Evolutionary conservation across 495 filamentous ascomycete species (phyloP).

Genomic region (Endocarpon pusillum): DNA sequence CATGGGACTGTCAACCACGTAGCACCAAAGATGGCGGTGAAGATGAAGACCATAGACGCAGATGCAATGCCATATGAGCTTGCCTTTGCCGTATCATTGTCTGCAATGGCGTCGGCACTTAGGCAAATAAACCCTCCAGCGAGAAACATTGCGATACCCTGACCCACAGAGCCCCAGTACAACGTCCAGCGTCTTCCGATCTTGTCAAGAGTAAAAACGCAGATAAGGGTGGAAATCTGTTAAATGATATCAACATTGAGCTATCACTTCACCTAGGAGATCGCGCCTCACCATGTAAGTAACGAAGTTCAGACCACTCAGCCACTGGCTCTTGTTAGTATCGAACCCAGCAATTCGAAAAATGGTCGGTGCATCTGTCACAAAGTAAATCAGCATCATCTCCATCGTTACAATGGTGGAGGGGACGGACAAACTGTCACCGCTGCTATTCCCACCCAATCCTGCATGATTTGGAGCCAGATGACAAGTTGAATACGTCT

Average conservation of each 20-base stretch:
- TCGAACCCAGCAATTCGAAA: constrained; percentile 49
- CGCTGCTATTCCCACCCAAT: constrained; percentile 58
- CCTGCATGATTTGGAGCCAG: constrained; percentile 58
- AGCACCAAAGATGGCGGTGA: constrained; percentile 50
- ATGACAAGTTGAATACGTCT: constrained; percentile 51
- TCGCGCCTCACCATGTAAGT: constrained; percentile 44
- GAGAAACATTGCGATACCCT: constrained; percentile 44
- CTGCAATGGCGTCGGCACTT: constrained; percentile 26
- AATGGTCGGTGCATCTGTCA: constrained; percentile 39
- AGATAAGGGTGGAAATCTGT: constrained; percentile 41
- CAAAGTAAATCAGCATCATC: constrained; percentile 1
- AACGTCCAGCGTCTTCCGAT: constrained; percentile 53
- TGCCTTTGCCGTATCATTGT: constrained; percentile 24
- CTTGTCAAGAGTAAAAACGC: constrained; percentile 50
- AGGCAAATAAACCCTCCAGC: constrained; percentile 40
- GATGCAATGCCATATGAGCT: constrained; percentile 42
- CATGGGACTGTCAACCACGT: constrained; percentile 59
- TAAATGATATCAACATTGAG: constrained; percentile 9
- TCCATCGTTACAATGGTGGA: background rate
- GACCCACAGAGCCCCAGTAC: constrained; percentile 47
- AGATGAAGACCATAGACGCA: constrained; percentile 52
- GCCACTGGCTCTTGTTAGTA: constrained; percentile 44
- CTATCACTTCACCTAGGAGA: background rate
- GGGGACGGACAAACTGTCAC: constrained; percentile 42
- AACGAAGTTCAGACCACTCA: constrained; percentile 50